These are phyloP conservation scores for Gracilaria vermiculophylla DNA, from an alignment of 23 red algal species.

Conservation along the genomic window DNA sequence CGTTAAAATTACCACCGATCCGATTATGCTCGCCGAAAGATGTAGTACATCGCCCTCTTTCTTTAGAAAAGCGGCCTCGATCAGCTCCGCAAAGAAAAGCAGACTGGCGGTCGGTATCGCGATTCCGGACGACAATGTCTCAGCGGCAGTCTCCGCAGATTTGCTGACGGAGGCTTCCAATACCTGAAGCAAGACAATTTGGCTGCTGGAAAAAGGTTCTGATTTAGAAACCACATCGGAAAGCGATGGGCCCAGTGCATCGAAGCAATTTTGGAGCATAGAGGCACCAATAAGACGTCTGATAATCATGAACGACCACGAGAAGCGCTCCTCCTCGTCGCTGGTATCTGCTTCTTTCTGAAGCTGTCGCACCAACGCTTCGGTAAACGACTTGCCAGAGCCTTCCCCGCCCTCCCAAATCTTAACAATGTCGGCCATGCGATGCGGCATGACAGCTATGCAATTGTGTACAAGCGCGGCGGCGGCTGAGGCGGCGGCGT, in stretches of 20 bases:
- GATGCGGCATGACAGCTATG: constrained; percentile 58
- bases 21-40: constrained; percentile 29
- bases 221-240: constrained; percentile 7
- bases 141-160: constrained; percentile 36
- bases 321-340: constrained; percentile 47
- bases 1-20: constrained; percentile 46
- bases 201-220: constrained; percentile 4
- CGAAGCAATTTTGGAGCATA: constrained; percentile 38
- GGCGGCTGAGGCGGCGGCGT: constrained; percentile 45
- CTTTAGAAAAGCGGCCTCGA: constrained; percentile 45
- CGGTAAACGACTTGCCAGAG: background rate
- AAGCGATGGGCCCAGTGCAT: constrained; percentile 36
- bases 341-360: background rate
- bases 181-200: constrained; percentile 37
- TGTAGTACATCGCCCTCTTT: constrained; percentile 34
- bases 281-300: constrained; percentile 51
- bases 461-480: constrained; percentile 68
- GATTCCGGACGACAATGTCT: background rate
- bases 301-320: constrained; percentile 62
- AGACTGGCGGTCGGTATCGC: constrained; percentile 31
- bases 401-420: constrained; percentile 16
- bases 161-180: constrained; percentile 49
- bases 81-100: constrained; percentile 45
- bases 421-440: constrained; percentile 54
- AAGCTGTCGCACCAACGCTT: background rate